A percentile compares a stretch with the other conserved stretches of the same genome.
phyloP scores from a whole-genome alignment of 192 early-diverging fungal species.

The Funneliformis geosporum region DNA sequence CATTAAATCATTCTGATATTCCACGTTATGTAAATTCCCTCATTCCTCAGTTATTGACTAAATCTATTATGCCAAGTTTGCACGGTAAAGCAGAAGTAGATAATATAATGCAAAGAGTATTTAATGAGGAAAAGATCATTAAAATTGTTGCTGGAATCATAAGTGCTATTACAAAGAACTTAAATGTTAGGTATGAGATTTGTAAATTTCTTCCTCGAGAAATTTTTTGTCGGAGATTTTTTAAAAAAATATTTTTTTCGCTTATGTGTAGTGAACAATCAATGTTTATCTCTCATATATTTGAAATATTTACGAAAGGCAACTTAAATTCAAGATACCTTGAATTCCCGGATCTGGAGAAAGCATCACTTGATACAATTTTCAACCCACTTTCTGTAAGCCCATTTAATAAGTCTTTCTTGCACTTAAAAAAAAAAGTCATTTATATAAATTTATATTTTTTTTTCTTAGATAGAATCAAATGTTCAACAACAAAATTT shows the following conservation, averaged over 20 bases:
- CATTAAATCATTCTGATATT: constrained; percentile 43
- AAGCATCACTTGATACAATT: background rate
- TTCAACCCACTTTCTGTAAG: background rate
- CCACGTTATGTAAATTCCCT: constrained; percentile 42
- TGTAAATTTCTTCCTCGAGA: background rate
- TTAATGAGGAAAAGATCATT: constrained; percentile 40
- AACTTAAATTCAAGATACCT: background rate
- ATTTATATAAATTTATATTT: background rate
- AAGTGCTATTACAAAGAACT: constrained; percentile 42
- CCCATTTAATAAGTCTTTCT: constrained; percentile 13
- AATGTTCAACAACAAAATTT: constrained; percentile 26
- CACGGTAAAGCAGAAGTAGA: constrained; percentile 21
- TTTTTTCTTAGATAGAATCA: constrained; percentile 26
- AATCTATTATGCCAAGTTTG: constrained; percentile 47
- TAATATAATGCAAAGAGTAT: constrained; percentile 33
- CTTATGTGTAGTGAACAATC: background rate
- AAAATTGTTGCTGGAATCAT: constrained; percentile 45
- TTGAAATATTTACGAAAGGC: background rate
- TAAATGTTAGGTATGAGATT: constrained; percentile 48
- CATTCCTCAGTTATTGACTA: constrained; percentile 44
- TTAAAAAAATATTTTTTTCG: background rate
- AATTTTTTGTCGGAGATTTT: background rate
- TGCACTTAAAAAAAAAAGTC: constrained; percentile 31
- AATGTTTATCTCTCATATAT: background rate
- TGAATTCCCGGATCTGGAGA: background rate